Evolutionary conservation across 2,329 filamentous ascomycete genomes (phyloP).

Genomic region (Ceratocystis eucalypticola): DNA sequence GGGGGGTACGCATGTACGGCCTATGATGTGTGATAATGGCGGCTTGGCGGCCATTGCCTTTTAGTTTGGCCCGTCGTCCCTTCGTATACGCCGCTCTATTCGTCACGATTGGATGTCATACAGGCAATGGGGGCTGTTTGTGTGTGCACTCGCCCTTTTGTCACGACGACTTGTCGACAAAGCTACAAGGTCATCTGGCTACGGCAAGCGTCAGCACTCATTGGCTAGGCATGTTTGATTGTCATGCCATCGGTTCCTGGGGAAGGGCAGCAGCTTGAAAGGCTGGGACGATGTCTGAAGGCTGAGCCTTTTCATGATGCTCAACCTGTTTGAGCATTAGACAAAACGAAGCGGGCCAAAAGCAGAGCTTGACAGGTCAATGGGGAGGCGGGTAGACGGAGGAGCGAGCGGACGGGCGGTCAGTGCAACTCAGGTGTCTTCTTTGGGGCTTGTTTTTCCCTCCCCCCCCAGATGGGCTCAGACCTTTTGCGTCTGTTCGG

Average conservation of each 20-base stretch:
- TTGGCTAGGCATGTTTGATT: too few relatives aligned
- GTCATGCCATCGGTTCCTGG: too few relatives aligned
- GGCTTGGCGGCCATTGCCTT: too few relatives aligned
- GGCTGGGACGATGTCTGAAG: background rate
- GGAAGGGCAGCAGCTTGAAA: background rate
- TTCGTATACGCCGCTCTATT: too few relatives aligned
- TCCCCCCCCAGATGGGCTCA: background rate
- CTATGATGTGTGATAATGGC: too few relatives aligned
- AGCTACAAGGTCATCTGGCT: background rate
- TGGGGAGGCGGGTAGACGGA: background rate
- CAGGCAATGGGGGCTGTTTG: background rate
- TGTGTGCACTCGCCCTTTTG: background rate
- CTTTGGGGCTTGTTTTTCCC: background rate
- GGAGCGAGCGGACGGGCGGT: background rate
- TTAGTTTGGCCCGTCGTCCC: too few relatives aligned
- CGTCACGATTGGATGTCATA: too few relatives aligned
- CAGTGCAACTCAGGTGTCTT: background rate
- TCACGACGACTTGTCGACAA: background rate
- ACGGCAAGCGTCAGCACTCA: too few relatives aligned
- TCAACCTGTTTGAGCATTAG: background rate
- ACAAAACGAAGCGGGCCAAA: background rate
- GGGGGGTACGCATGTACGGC: too few relatives aligned
- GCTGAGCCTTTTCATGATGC: background rate
- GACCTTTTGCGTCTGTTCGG: background rate
- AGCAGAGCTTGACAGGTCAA: background rate